These are phyloP conservation scores for Echites panduratus DNA, from an alignment of 257 asterid species.

Conservation along the genomic window DNA sequence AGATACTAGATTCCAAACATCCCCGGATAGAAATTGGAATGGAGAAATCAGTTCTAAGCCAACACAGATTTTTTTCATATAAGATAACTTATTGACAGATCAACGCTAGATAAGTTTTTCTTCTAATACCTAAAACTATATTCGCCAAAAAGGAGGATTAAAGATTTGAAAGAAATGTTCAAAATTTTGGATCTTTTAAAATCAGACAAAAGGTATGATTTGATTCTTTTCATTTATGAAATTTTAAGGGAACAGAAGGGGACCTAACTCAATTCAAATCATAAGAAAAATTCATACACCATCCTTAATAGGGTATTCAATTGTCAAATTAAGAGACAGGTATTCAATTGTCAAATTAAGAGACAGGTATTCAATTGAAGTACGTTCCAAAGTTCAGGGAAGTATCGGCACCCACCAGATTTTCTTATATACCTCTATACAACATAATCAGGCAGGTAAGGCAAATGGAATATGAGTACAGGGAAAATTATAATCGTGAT, in stretches of 20 bases:
- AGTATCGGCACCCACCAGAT: background rate
- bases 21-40: no score
- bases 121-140: background rate
- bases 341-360: background rate
- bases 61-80: no score
- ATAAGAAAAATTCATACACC: background rate
- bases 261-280: background rate
- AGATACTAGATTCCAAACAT: no score
- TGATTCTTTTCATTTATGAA: background rate
- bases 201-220: background rate
- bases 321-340: no score
- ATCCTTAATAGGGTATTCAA: background rate
- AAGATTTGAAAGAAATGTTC: no score
- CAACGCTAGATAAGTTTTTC: background rate
- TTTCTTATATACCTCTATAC: background rate
- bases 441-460: background rate
- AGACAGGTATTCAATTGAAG: background rate
- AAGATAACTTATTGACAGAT: background rate
- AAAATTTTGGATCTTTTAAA: background rate
- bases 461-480: background rate
- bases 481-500: background rate
- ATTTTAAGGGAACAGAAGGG: background rate
- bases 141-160: background rate
- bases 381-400: no score
- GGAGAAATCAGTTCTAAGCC: no score